Conservation (phyloP, 768 basidiomycete genomes). For the Trametes cingulata region DNA sequence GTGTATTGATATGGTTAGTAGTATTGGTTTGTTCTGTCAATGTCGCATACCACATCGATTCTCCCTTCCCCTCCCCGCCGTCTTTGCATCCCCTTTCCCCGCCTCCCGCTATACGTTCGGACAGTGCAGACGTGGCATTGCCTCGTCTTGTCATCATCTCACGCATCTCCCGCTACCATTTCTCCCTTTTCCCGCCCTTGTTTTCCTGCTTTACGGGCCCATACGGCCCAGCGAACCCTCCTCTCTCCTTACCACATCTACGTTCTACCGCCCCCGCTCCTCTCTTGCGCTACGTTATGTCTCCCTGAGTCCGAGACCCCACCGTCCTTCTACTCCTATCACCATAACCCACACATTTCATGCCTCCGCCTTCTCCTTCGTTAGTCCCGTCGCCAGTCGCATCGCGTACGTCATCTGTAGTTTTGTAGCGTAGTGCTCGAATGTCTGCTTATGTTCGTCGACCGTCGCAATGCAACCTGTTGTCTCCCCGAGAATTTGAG, state of each 20-base stretch:
- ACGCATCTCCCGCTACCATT: constrained; percentile 16
- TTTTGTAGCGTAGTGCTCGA: constrained; percentile 37
- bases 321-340: background rate
- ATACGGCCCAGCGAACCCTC: constrained; percentile 27
- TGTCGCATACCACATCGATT: constrained; percentile 19
- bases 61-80: background rate
- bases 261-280: constrained; percentile 29
- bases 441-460: constrained; percentile 25
- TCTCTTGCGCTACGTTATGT: constrained; percentile 13
- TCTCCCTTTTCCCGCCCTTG: background rate
- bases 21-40: constrained; percentile 22
- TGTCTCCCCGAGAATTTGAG: constrained; percentile 1
- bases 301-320: background rate
- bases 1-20: constrained; percentile 28
- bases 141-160: constrained; percentile 36
- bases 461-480: constrained; percentile 23
- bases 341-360: background rate
- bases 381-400: constrained; percentile 11
- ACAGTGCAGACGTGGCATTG: constrained; percentile 14
- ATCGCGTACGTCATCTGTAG: constrained; percentile 31
- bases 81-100: background rate
- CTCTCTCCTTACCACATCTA: constrained; percentile 27
- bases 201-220: constrained; percentile 27
- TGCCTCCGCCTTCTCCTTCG: constrained; percentile 3
- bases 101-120: constrained; percentile 13